Evolutionary conservation across 805 yeast genomes (phyloP).

Genomic region (Candida arabinofermentans): DNA sequence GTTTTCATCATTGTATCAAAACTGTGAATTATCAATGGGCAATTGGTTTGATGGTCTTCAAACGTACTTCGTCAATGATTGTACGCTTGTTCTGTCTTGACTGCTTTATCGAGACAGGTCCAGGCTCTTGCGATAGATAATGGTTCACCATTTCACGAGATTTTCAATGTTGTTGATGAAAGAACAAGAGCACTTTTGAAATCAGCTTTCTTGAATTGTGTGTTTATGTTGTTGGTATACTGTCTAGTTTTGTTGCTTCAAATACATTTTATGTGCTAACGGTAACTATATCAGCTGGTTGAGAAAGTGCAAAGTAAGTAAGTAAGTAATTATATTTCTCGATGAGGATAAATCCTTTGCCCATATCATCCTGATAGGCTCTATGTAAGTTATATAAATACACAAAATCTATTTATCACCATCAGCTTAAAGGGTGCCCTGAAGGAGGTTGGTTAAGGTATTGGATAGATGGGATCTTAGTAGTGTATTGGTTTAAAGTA

Average conservation of each 20-base stretch:
- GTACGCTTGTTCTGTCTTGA: conserved; percentile 59
- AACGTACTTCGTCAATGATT: conserved; percentile 58
- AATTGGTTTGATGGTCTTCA: conserved; percentile 53
- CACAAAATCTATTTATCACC: too few species aligned
- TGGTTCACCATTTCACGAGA: conserved; percentile 60
- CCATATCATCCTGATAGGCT: too few species aligned
- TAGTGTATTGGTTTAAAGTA: too few species aligned
- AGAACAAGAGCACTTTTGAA: conserved; percentile 58
- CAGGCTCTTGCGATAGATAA: conserved; percentile 77
- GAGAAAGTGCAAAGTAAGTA: too few species aligned
- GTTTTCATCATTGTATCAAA: too few species aligned
- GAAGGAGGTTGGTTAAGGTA: too few species aligned
- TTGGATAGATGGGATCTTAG: too few species aligned
- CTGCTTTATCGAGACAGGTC: conserved; percentile 65
- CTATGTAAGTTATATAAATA: too few species aligned
- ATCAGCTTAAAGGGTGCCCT: too few species aligned
- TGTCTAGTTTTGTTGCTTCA: conserved; percentile 59
- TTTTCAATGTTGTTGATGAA: conserved; percentile 54
- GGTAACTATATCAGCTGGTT: conserved; percentile 66
- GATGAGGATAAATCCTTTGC: too few species aligned
- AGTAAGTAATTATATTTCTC: too few species aligned
- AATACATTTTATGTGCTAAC: conserved; percentile 56
- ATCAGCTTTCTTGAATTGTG: conserved; percentile 55
- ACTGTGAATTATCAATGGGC: too few species aligned
- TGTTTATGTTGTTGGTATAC: conserved; percentile 50